Conservation (phyloP, 441 rosid species). For the Erodium trifolium region DNA sequence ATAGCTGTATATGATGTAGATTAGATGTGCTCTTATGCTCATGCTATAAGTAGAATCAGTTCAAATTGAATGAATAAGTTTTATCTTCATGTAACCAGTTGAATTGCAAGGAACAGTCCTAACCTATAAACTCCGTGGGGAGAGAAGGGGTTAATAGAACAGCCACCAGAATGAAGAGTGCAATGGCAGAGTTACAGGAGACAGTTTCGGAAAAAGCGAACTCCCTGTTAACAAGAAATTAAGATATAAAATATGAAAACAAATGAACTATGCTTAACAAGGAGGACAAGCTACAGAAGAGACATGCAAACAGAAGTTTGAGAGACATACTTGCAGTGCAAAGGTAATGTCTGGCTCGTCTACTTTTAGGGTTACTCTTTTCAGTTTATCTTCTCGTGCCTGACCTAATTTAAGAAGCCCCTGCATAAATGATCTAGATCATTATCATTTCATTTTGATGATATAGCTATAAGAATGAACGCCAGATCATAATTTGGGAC, state of each 20-base stretch:
- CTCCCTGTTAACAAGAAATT: constrained; percentile 42
- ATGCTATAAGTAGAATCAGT: background rate
- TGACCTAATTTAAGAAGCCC: constrained; percentile 70
- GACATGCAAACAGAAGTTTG: background rate
- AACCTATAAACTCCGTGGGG: background rate
- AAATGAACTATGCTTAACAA: background rate
- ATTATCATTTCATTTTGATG: background rate
- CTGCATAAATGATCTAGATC: constrained; percentile 26
- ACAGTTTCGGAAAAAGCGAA: constrained; percentile 78
- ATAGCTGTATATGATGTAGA: background rate
- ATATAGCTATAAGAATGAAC: background rate
- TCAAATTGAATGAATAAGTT: background rate
- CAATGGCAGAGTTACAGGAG: constrained; percentile 34
- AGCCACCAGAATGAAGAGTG: background rate
- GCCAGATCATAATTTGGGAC: background rate
- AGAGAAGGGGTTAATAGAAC: background rate
- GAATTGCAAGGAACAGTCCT: background rate
- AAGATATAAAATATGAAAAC: background rate
- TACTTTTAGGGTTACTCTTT: constrained; percentile 55
- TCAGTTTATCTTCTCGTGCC: constrained; percentile 56
- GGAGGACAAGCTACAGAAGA: background rate
- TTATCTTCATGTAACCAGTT: background rate
- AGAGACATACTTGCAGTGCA: constrained; percentile 61
- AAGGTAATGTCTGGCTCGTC: constrained; percentile 70
- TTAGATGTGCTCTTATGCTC: background rate